Evolutionary conservation across 768 basidiomycete genomes (phyloP), one percentile per base, ranked within the genome.

Genomic region (Hygrocybe punicea): DNA sequence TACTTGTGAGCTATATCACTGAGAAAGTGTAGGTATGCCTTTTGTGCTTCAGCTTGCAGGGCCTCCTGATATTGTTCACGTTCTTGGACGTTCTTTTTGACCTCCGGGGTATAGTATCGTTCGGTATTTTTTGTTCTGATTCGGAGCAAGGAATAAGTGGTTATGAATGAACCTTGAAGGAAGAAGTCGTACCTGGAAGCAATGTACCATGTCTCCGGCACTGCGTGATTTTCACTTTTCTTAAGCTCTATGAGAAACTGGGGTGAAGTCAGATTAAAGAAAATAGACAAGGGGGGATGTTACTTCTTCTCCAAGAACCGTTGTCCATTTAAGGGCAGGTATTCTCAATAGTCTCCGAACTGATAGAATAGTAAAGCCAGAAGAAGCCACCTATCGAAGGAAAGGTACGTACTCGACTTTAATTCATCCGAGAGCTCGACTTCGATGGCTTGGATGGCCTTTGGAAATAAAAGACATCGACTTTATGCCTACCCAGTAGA

Each of bases 161-260:
- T 10, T 16, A 29, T 19, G 35, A 33, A 37, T 24, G 3, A 63
- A 62, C 34, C 39, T 14, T n/a, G 35, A 21, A 9, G 14, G 13
- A 39, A 17, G 25, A 34, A 25, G 23, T 14, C 6, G 23, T 65
- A 87, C 89, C 81, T 84, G 16, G 86, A 87, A 46, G 91, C 76
- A 46, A 84, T 66, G 10, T 77, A 71, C 90, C 91, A 95, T 37
- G 69, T 65, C 19, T 72, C 74, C 8, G 82, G 81, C 40, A 82
- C 76, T 6, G 73, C 72, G 72, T 80, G 60, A 70, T 85, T 67
- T 68, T 81, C 77, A 14, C 60, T 69, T 53, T 83, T 84, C 58
- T 83, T 86, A 21, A 96, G 71, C 69, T 96, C 91, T 9, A 96
- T 76, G 9, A 97, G 75, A 67, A 82, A 95, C 87, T 97, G 62